These are phyloP conservation scores for Auriscalpium microsporum DNA, from an alignment of 768 basidiomycete genomes.

Conservation along the genomic window DNA sequence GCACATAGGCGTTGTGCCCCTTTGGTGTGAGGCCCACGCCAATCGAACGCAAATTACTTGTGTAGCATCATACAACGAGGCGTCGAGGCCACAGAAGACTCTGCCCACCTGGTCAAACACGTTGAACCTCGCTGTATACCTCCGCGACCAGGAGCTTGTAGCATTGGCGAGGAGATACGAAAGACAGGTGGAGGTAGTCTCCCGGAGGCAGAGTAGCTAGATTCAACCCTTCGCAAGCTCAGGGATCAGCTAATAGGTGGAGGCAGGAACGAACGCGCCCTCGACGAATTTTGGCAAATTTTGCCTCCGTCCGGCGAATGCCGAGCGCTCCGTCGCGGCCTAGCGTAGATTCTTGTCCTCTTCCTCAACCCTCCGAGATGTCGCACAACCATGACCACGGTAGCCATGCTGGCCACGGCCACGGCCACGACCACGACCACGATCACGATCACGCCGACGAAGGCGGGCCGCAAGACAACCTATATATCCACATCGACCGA, in stretches of 20 bases:
- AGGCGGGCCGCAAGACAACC: slow-evolving; percentile 55
- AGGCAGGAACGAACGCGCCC: too few relatives aligned
- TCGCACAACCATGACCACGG: slow-evolving; percentile 46
- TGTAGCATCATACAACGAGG: slow-evolving; percentile 42
- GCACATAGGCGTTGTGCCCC: slow-evolving; percentile 63
- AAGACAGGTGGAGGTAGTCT: too few relatives aligned
- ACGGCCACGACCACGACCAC: slow-evolving; percentile 42
- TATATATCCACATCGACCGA: slow-evolving; percentile 71
- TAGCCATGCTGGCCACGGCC: slow-evolving; percentile 49
- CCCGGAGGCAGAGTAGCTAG: too few relatives aligned
- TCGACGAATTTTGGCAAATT: too few relatives aligned
- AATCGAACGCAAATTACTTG: slow-evolving; percentile 89
- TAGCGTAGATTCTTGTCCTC: too few relatives aligned
- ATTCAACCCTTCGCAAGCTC: too few relatives aligned
- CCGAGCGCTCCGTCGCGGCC: too few relatives aligned
- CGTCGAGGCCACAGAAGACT: not conserved
- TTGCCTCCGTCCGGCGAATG: not conserved
- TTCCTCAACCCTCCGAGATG: slow-evolving; percentile 26
- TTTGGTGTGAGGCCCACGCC: slow-evolving; percentile 52
- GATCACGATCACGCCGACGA: slow-evolving; percentile 41
- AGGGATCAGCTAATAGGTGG: too few relatives aligned
- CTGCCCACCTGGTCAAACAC: too few relatives aligned
- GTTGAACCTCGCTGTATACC: too few relatives aligned
- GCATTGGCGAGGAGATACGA: too few relatives aligned
- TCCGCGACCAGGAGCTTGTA: too few relatives aligned